phyloP scores from a whole-genome alignment of 306 rosid species.

The Ormosia emarginata region DNA sequence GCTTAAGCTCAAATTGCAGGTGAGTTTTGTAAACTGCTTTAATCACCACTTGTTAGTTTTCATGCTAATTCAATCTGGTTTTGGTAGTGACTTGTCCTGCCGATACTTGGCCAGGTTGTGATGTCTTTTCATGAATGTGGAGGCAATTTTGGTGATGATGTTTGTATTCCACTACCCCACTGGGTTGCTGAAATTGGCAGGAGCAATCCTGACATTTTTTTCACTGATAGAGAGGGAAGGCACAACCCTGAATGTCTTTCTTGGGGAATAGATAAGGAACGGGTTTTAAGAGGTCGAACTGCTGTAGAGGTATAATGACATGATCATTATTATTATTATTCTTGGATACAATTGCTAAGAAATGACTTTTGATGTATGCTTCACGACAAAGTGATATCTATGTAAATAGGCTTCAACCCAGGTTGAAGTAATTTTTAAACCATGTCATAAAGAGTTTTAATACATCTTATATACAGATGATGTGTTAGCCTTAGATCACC shows the following conservation, averaged over 20 bases:
- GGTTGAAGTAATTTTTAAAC: background rate
- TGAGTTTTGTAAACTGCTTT: conserved; percentile 26
- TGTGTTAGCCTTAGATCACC: background rate
- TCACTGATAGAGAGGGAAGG: conserved; percentile 95
- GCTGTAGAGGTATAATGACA: conserved; percentile 76
- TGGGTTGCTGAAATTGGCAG: conserved; percentile 99
- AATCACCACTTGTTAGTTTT: background rate
- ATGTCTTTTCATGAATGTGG: conserved; percentile 99
- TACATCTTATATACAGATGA: background rate
- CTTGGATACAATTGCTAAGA: background rate
- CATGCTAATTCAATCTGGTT: conserved; percentile 22
- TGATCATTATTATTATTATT: background rate
- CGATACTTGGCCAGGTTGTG: conserved; percentile 56
- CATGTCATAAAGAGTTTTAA: too few species aligned
- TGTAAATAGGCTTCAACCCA: background rate
- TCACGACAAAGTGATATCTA: background rate
- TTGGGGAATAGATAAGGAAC: conserved; percentile 96
- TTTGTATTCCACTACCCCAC: conserved; percentile 91
- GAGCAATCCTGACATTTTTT: conserved; percentile 90
- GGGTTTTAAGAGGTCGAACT: conserved; percentile 93
- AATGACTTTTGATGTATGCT: background rate
- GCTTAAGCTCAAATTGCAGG: conserved; percentile 88
- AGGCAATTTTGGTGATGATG: conserved; percentile 96
- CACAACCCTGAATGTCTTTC: conserved; percentile 97
- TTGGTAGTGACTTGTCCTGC: conserved; percentile 21